These are phyloP conservation scores for Teunomyces barrocoloradensis DNA, from an alignment of 805 yeast species.

Conservation along the genomic window DNA sequence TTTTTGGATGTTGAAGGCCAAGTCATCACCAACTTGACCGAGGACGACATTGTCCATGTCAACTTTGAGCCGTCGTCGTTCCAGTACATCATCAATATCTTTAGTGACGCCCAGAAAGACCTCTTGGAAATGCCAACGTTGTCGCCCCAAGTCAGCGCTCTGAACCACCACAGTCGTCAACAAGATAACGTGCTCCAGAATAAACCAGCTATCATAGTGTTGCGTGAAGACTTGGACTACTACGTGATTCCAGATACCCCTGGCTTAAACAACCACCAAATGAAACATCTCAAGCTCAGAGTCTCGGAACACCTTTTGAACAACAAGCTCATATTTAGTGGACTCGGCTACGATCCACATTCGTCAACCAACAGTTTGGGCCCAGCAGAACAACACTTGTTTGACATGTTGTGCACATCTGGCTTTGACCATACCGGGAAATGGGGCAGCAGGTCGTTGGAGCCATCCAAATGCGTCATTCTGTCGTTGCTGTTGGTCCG, in stretches of 20 bases:
- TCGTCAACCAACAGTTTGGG: slow-evolving; percentile 53
- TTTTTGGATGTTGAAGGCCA: slow-evolving; percentile 75
- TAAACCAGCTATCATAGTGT: slow-evolving; percentile 87
- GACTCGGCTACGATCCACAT: slow-evolving; percentile 57
- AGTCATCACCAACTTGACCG: slow-evolving; percentile 74
- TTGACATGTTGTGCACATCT: slow-evolving; percentile 91
- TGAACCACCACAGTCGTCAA: slow-evolving; percentile 21
- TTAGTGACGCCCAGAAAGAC: slow-evolving; percentile 67
- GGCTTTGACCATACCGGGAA: slow-evolving; percentile 66
- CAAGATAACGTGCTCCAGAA: slow-evolving; percentile 57
- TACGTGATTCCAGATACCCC: slow-evolving; percentile 79
- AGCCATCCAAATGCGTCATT: slow-evolving; percentile 83
- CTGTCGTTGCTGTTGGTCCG: slow-evolving; percentile 76
- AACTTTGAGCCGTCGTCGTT: slow-evolving; percentile 87
- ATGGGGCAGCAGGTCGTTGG: slow-evolving; percentile 92
- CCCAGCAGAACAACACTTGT: slow-evolving; percentile 90
- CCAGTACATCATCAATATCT: slow-evolving; percentile 72
- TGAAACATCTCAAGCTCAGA: slow-evolving; percentile 64
- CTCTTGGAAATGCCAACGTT: slow-evolving; percentile 28
- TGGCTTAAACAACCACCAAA: slow-evolving; percentile 54
- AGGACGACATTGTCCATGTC: slow-evolving; percentile 74
- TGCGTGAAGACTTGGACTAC: slow-evolving; percentile 91
- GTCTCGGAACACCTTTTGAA: slow-evolving; percentile 66
- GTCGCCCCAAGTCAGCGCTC: slow-evolving; percentile 33
- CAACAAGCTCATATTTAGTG: slow-evolving; percentile 68